phyloP scores from a whole-genome alignment of 2,329 filamentous ascomycete species.

The Plectosphaerella cucumerina region DNA sequence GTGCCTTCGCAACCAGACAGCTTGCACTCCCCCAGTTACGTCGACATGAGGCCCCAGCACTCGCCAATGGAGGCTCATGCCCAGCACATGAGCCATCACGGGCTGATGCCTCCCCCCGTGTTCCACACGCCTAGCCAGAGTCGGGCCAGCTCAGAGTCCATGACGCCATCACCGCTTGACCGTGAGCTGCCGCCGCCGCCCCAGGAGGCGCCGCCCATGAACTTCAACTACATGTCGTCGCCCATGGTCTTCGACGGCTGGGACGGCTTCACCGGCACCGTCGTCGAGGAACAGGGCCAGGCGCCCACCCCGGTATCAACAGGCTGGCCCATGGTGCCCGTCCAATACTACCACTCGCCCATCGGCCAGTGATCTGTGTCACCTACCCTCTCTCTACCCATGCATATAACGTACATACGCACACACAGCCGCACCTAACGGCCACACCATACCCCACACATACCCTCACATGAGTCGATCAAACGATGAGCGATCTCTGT shows the following conservation, averaged over 20 bases:
- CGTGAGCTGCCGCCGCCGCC: slow-evolving; percentile 13
- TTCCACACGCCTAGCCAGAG: slow-evolving; percentile 8
- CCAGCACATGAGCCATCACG: slow-evolving; percentile 2
- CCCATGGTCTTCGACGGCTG: slow-evolving; percentile 36
- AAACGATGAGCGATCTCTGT: slow-evolving; percentile 4
- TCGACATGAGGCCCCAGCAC: slow-evolving; percentile 12
- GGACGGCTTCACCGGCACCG: slow-evolving; percentile 31
- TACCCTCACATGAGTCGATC: slow-evolving; percentile 1
- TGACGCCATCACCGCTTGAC: slow-evolving; percentile 11
- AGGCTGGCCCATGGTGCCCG: slow-evolving; percentile 18
- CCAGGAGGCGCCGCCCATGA: slow-evolving; percentile 25
- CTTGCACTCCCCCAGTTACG: slow-evolving; percentile 5
- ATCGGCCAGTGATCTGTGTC: slow-evolving; percentile 10
- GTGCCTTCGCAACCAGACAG: slow-evolving; percentile 10
- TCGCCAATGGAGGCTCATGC: slow-evolving; percentile 1
- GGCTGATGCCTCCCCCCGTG: slow-evolving; percentile 10
- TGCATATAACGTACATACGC: not conserved
- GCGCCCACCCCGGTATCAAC: slow-evolving; percentile 13
- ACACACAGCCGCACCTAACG: not conserved
- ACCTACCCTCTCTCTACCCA: not conserved
- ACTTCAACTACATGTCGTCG: slow-evolving; percentile 37
- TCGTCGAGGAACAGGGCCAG: slow-evolving; percentile 24
- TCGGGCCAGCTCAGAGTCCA: slow-evolving; percentile 8
- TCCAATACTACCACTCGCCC: slow-evolving; percentile 17
- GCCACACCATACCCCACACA: not conserved